Base-by-base conservation (phyloP, 1,139 yeast genomes). In the Suzukiozyma palmioleophila region DNA sequence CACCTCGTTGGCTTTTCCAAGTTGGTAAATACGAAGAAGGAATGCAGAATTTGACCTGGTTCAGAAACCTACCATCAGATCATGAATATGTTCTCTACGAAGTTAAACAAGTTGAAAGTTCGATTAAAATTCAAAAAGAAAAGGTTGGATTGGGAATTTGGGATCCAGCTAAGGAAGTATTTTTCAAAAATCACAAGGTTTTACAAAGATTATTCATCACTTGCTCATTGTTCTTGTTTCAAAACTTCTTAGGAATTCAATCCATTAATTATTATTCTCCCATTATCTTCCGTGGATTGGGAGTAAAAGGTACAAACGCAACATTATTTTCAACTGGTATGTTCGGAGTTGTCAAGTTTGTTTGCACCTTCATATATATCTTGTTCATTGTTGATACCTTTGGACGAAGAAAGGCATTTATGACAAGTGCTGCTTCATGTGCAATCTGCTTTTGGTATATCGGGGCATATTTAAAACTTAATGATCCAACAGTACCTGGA, bases 241-340 rank as follows among this genome's bases (percentile, higher is more conserved):
- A 69, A 50, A 68, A 69, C 53, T 67, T 69, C 46, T 59, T 68
- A 53, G 76, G 76, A 21, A 66, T 69, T 45, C 75, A 68, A 53
- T 63, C 70, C 8, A 67, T 69, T 50, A 70, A 69, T 50, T 70
- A 70, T 49, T 70, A 70, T 52, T 66, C 75, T 9, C 75, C 75
- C 14, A 59, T 57, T 27, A 60, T 70, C 39, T 70, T 70, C 48
- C 54, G 58, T 33, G 60, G 63, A 26, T 56, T 69, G 44, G 73
- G 73, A 12, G 63, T 66, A 30, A 57, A 64, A 46, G 72, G 72
- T 15, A 63, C 68, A 4, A 64, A 62, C 41, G 60, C 70, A 16
- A 57, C 70, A 6, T 56, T 67, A 33, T 66, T 68, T 41, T 65
- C 73, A 24, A 66, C 73, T 1, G 74, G 74, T 26, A 57, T 66